phyloP scores from a whole-genome alignment of 495 filamentous ascomycete species.

The Aspergillus mulundensis region DNA sequence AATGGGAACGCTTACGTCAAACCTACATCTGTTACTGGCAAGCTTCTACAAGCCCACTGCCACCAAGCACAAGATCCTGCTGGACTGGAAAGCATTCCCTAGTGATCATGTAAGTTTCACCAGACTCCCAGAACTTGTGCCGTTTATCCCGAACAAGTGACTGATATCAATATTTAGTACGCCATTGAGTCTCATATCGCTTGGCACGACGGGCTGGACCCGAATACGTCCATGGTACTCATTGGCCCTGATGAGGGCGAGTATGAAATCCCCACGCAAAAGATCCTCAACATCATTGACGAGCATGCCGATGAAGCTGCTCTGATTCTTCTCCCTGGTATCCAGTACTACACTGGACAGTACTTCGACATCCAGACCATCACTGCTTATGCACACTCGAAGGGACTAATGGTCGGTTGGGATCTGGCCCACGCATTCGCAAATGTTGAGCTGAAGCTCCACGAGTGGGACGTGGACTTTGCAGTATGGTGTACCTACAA shows the following conservation, averaged over 20 bases:
- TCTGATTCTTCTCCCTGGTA: conserved; percentile 78
- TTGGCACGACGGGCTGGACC: conserved; percentile 63
- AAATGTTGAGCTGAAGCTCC: conserved; percentile 79
- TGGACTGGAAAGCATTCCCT: conserved; percentile 94
- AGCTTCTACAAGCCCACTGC: conserved; percentile 83
- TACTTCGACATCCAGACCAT: conserved; percentile 83
- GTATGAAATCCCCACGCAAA: conserved; percentile 59
- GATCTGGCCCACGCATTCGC: conserved; percentile 92
- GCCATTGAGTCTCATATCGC: conserved; percentile 85
- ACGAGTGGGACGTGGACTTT: conserved; percentile 93
- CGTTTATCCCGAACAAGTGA: neutral
- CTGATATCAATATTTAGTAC: conserved; percentile 51
- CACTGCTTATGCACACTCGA: conserved; percentile 71
- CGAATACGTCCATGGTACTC: conserved; percentile 67
- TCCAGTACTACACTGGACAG: conserved; percentile 96
- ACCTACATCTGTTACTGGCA: conserved; percentile 84
- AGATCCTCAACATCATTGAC: conserved; percentile 73
- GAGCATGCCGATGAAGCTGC: conserved; percentile 70
- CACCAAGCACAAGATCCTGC: conserved; percentile 76
- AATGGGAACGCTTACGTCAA: conserved; percentile 90
- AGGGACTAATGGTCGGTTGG: conserved; percentile 80
- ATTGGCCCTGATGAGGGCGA: conserved; percentile 58
- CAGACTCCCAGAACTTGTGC: neutral
- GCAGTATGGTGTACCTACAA: conserved; percentile 97
- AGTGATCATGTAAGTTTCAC: conserved; percentile 68